Evolutionary conservation across 257 asterid species (phyloP), one percentile per base, ranked within the genome.

Genomic region (Forsythia viridissima): DNA sequence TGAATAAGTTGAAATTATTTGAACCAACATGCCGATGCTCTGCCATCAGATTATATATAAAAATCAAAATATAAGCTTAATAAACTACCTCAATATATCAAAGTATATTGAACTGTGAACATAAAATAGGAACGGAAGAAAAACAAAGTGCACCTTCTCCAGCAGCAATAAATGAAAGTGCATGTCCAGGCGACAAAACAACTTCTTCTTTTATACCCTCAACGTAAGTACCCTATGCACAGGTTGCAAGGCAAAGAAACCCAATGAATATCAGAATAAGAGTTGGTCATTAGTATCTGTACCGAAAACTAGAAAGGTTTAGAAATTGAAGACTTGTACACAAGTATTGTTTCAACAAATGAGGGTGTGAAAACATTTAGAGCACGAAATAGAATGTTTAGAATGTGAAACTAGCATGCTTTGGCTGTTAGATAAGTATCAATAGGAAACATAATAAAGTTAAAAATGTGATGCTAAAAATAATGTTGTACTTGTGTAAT

Each of bases 1-100:
- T 96, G 85, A 96, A 96, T 52, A 96, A 91, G 83, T 96, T 96
- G 81, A 93, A 96, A 86, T 96, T 96, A 83, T 96, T 96, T 76
- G 99, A 96, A 76, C 99, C 99, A 80, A 96, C 99, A 65, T 96
- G 99, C 8, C 99, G 97, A 84, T 96, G 99, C 88, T 96, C 99
- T 96, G 98, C 84, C 85, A 84, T 80, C 77, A 78, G 65, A 87
- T 76, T 78, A 78, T 72, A 87, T 8, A 51, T 71, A 74, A 79
- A 76, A 65, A 30, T 70, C 81, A 85, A 67, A 73, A 63, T 9
- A 13, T 7, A 30, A 75, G 48, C 63, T 44, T 77, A 72, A 70
- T 42, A 48, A 51, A 76, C 71, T 57, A 57, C 20, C 24, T 69
- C 74, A 30, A 66, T 43, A 10, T 59, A 80, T 37, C 78, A 63